Evolutionary conservation across 352 stramenopile species (phyloP), one percentile per base, ranked within the genome.

Genomic region (Globisporangium cederbergense): DNA sequence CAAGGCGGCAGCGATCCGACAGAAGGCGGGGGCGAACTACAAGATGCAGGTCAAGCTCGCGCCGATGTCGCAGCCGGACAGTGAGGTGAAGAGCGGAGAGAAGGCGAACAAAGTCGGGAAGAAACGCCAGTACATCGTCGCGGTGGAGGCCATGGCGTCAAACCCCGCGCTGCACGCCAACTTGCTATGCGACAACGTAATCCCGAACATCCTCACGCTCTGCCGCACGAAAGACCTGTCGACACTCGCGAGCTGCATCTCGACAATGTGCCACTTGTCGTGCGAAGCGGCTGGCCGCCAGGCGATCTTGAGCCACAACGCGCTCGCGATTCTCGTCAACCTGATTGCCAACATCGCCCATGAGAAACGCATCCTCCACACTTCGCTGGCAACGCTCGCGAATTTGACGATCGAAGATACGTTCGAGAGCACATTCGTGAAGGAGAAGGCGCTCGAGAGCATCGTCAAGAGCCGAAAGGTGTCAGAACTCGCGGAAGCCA

Each of bases 351-450:
- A 40, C 9, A 46, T 60, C 7, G 8, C 58, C 1, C 43, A 64
- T 1, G 68, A 68, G 3, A 45, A 40, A 28, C 66, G 32, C 11
- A 51, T 61, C 30, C 32, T 60, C 40, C 62, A 59, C 13, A 63
- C 70, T 20, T 70, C 74, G 0, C 66, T 78, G 10, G 71, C 64
- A 16, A 85, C 72, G 20, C 67, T 90, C n/a, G 78, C 81, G 2
- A 92, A 92, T 46, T 58, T 90, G 18, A 92, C 81, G 36, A 90
- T 92, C 32, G 81, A 92, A 43, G 83, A 92, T 52, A 74, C 77
- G 14, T 78, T 74, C 40, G 83, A 92, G 66, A 76, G 70, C 50
- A 66, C 72, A 0, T 88, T 90, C 60, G 79, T 92, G 54, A 88
- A 89, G 62, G 83, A 92, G 22, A 92, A 90, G 58, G 79, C 67